Percentiles rank a stretch among this genome's conserved stretches.
phyloP scores from a whole-genome alignment of 2,329 filamentous ascomycete genomes.

The Fusarium neocosmosporiellum region DNA sequence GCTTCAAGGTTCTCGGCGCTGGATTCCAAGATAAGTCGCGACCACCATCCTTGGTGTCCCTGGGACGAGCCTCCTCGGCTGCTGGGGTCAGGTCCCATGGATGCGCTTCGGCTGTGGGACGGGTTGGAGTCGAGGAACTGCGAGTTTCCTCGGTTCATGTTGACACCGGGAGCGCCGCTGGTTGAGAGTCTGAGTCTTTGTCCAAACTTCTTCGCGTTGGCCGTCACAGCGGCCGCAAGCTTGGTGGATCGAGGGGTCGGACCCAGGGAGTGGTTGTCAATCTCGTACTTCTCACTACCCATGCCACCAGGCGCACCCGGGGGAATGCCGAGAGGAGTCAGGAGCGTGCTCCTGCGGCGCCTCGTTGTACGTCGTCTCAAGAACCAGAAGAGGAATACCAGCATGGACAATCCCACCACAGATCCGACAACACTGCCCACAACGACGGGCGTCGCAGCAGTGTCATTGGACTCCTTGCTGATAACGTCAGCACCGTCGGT shows the following conservation, averaged over 20 bases:
- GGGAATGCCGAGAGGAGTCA: slow-evolving; percentile 59
- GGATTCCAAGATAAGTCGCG: slow-evolving; percentile 54
- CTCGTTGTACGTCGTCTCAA: slow-evolving; percentile 56
- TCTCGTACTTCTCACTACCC: slow-evolving; percentile 34
- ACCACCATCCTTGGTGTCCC: slow-evolving; percentile 56
- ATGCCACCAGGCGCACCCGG: slow-evolving; percentile 18
- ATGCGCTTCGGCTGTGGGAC: slow-evolving; percentile 54
- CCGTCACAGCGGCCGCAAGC: slow-evolving; percentile 43
- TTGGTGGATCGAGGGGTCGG: slow-evolving; percentile 57
- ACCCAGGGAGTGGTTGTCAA: slow-evolving; percentile 60
- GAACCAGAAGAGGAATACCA: slow-evolving; percentile 63
- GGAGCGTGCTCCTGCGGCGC: slow-evolving; percentile 58
- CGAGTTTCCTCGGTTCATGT: slow-evolving; percentile 65
- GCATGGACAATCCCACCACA: slow-evolving; percentile 54
- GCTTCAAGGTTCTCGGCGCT: slow-evolving; percentile 52
- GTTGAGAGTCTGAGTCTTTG: slow-evolving; percentile 32
- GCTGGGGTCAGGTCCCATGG: slow-evolving; percentile 33
- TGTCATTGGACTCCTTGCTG: slow-evolving; percentile 17
- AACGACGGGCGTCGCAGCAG: slow-evolving; percentile 51
- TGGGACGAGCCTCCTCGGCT: slow-evolving; percentile 13
- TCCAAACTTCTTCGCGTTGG: slow-evolving; percentile 45
- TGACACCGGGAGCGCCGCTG: slow-evolving; percentile 53
- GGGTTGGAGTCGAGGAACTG: slow-evolving; percentile 57
- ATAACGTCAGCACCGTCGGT: slow-evolving; percentile 25
- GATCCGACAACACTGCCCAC: slow-evolving; percentile 64